A percentile compares a stretch with the other conserved stretches of the same genome.
Conservation (phyloP, 2,329 filamentous ascomycete species). For the Sporothrix curviconia region DNA sequence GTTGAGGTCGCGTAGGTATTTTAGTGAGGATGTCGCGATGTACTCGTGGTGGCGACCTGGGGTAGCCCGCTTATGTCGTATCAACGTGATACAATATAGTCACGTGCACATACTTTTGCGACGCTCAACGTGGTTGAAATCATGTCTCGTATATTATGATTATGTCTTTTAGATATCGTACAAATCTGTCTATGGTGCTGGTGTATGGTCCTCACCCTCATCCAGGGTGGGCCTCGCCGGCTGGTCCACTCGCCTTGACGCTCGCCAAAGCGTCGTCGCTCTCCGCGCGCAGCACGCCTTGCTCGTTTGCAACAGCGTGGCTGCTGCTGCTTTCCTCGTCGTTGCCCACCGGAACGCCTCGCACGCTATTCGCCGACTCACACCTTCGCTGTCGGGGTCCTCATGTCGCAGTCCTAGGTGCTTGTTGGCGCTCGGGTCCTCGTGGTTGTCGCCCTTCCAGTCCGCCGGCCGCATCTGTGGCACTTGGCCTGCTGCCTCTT, state of each 20-base stretch:
- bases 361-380: constrained; percentile 70
- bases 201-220: constrained; percentile 7
- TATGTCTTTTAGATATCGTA: too few relatives aligned
- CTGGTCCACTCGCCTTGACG: constrained; percentile 26
- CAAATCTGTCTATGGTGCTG: too few relatives aligned
- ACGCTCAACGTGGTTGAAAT: too few relatives aligned
- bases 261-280: constrained; percentile 21
- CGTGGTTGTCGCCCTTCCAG: constrained; percentile 58
- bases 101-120: too few relatives aligned
- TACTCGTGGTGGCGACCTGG: too few relatives aligned
- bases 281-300: too few relatives aligned
- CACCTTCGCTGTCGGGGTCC: constrained; percentile 56
- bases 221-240: constrained; percentile 23
- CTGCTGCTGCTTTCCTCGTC: background rate
- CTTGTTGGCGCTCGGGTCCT: constrained; percentile 47
- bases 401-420: constrained; percentile 62
- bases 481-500: constrained; percentile 64
- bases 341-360: constrained; percentile 27
- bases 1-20: too few relatives aligned
- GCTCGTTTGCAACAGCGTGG: too few relatives aligned
- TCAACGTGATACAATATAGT: too few relatives aligned
- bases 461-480: constrained; percentile 64
- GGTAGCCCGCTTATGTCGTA: too few relatives aligned
- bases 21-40: too few relatives aligned
- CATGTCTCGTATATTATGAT: too few relatives aligned